Evolutionary conservation across 345 rosid genomes (phyloP).

Genomic region (Citrus maxima): DNA sequence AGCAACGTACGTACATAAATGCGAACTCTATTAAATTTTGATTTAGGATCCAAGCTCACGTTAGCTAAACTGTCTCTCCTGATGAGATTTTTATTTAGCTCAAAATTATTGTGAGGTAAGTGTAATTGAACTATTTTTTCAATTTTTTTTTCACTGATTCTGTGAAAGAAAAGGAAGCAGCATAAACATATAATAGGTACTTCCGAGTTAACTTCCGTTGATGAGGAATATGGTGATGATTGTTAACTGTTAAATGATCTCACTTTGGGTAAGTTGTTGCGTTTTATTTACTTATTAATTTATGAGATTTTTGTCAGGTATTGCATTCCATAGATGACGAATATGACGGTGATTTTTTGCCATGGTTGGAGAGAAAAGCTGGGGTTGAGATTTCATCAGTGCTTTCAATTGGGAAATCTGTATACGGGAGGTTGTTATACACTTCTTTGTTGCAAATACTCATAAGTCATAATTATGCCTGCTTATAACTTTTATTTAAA

Average conservation of each 20-base stretch:
- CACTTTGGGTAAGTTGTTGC: not conserved
- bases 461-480: not conserved
- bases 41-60: not conserved
- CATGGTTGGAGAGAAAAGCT: conserved; percentile 73
- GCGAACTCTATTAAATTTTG: not conserved
- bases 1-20: not conserved
- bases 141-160: not conserved
- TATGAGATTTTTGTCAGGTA: conserved; percentile 20
- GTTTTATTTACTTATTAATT: not conserved
- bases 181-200: not conserved
- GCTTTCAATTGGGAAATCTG: conserved; percentile 69
- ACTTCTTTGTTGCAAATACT: not conserved
- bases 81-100: not conserved
- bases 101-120: not conserved
- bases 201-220: not conserved
- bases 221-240: not conserved
- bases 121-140: not conserved
- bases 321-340: conserved; percentile 34
- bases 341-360: conserved; percentile 53
- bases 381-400: conserved; percentile 50
- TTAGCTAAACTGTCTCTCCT: not conserved
- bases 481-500: not conserved
- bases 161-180: not conserved
- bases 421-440: conserved; percentile 52
- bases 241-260: not conserved